A percentile compares a stretch with the other conserved stretches of the same genome.
These are phyloP conservation scores for Cornus kousa DNA, from an alignment of 148 eudicot genomes.

Conservation along the genomic window DNA sequence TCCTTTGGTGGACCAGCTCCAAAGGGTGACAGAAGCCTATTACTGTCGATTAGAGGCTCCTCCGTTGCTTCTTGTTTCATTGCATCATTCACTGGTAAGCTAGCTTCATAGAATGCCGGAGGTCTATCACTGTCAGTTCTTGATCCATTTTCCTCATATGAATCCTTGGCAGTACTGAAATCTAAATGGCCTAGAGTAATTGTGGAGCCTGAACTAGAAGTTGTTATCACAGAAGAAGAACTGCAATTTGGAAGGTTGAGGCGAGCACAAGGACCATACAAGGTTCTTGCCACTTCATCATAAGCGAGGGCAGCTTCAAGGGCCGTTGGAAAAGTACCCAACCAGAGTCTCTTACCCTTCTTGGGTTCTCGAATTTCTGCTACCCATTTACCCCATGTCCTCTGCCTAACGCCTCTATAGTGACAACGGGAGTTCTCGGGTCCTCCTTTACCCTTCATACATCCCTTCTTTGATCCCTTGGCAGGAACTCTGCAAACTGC, in stretches of 20 bases:
- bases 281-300: constrained; percentile 67
- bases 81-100: constrained; percentile 1
- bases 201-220: constrained; percentile 26
- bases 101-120: not conserved
- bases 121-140: not conserved
- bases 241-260: constrained; percentile 46
- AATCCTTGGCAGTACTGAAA: constrained; percentile 23
- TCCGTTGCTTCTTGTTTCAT: constrained; percentile 29
- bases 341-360: constrained; percentile 64
- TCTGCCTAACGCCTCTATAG: constrained; percentile 77
- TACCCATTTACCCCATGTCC: constrained; percentile 93
- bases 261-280: constrained; percentile 63
- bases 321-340: constrained; percentile 63
- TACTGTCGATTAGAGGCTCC: constrained; percentile 4
- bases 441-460: constrained; percentile 91
- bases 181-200: constrained; percentile 21
- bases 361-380: constrained; percentile 79
- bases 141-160: constrained; percentile 19
- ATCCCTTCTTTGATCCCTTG: constrained; percentile 79
- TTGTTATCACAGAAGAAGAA: constrained; percentile 13
- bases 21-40: not conserved
- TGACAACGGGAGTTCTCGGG: constrained; percentile 53
- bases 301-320: constrained; percentile 72
- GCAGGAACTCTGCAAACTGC: constrained; percentile 54
- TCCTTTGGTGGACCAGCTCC: constrained; percentile 8